Conservation (phyloP, 306 rosid genomes). For the Luffa acutangula region DNA sequence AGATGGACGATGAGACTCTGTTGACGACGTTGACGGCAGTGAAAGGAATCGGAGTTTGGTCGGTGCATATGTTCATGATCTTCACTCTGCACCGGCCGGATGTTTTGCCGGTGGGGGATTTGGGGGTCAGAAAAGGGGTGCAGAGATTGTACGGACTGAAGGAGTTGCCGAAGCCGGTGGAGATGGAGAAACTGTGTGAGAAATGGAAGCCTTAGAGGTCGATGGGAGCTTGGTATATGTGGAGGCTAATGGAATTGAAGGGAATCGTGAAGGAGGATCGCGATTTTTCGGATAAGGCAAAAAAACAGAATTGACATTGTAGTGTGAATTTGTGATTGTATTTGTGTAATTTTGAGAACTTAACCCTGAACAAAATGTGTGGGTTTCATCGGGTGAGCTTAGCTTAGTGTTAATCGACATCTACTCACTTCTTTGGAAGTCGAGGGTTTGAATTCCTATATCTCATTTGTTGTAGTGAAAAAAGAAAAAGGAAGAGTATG, state of each 20-base stretch:
- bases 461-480: too few relatives aligned
- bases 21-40: conserved; percentile 34
- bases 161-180: conserved; percentile 42
- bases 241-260: conserved; percentile 57
- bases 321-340: too few relatives aligned
- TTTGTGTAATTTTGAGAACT: too few relatives aligned
- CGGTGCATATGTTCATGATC: conserved; percentile 86
- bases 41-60: conserved; percentile 79
- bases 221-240: conserved; percentile 76
- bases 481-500: too few relatives aligned
- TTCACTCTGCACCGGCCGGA: conserved; percentile 64
- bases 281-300: background rate
- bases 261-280: conserved; percentile 13
- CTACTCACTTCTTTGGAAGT: too few relatives aligned
- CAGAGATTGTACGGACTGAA: conserved; percentile 52
- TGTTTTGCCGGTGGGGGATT: conserved; percentile 69
- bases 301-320: background rate
- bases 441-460: too few relatives aligned
- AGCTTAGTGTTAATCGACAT: too few relatives aligned
- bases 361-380: too few relatives aligned
- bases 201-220: conserved; percentile 81
- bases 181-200: conserved; percentile 53
- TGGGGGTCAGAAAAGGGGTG: conserved; percentile 66
- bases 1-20: conserved; percentile 60
- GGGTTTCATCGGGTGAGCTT: too few relatives aligned